Base-by-base conservation (phyloP, 129 eudicot species). In the Chrysanthemum seticuspe region DNA sequence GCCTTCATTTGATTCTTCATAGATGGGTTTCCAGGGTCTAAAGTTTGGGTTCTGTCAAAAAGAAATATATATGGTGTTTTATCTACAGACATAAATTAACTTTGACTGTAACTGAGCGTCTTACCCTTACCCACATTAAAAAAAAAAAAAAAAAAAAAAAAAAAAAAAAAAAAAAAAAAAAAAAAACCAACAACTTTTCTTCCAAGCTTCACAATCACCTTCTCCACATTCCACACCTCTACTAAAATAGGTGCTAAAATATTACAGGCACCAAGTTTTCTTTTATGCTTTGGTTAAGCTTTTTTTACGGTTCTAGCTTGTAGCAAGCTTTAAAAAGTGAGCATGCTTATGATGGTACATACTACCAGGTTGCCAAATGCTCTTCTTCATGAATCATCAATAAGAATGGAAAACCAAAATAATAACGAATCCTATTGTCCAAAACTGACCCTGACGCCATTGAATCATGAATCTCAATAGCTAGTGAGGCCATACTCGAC, bases 1-100 rank as follows among this genome's bases (percentile, higher is more conserved):
- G 89, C 96, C 89, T 88, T 88, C 83, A 78, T 65, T 77, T 87
- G 97, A 81, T 64, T 87, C 91, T 88, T 88, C 99, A 77, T 84
- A 44, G 91, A 76, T 69, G 96, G 87, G 73, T 89, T 93, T 63
- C 85, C 89, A 73, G 74, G 97, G 69, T 95, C 99, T 73, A 95
- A 75, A 66, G 86, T 64, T 75, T 88, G 85, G 64, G 99, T 89
- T 86, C 99, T 95, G 87, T 81, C 74, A 75, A 53, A 34, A 78
- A 67, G 16, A 55, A 75, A 21, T 45, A 62, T 67, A 65, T 56
- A 73, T 66, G 70, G 36, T 67, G 59, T 18, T 67, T 15, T 13
- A 49, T 21, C 10, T 27, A 52, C 52, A 14, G 49, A 23, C 69
- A 62, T 62, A 34, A 40, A 36, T 23, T 50, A 62, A 45, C 36